Base-by-base conservation (phyloP, 2,329 filamentous ascomycete genomes). In the Elsinoe australis region DNA sequence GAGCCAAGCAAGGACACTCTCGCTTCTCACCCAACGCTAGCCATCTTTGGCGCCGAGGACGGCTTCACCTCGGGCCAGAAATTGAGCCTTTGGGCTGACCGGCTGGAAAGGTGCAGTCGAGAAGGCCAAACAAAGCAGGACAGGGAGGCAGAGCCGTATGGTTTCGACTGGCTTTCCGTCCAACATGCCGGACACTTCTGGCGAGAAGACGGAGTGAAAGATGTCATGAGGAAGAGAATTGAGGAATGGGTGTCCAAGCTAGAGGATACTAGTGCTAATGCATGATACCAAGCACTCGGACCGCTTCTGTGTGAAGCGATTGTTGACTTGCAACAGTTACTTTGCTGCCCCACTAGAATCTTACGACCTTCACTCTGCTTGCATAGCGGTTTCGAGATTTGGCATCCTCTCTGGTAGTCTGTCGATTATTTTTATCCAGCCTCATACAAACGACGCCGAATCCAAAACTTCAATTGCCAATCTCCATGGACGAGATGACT, bases 21-120 rank as follows among this genome's bases (percentile, higher is more conserved):
- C 1, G 62, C 66, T 28, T 53, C 54, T 1, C 73, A 81, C 56
- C 71, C 73, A 1, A 83, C 83, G 0, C 62, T 95, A 26, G 80
- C 79, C 0, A 64, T 94, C 0, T 94, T 82, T 59, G 90, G 89
- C 1, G 78, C 82, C 44, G 71, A 75, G 3, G 89, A 96, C 62
- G 67, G 74, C 0, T 94, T 95, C 54, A 81, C 85, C 1, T 76
- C 80, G 1, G 70, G 70, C 3, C 74, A 72, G 50, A 85, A 78
- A 62, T 69, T 89, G 55, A 73, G 76, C 8, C 66, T 71, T 1
- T 95, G 89, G 89, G 70, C 71, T 7, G 66, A 68, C 32, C 72
- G 70, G 51, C 65, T 89, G 52, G 21, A 33, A 9, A 22, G 39
- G 28, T 5, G 14, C n/a, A 10, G 14, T 8, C 1, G 26, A 8